Evolutionary conservation across 805 yeast genomes (phyloP), one percentile per base, ranked within the genome.

Genomic region (Candida vartiovaarae): DNA sequence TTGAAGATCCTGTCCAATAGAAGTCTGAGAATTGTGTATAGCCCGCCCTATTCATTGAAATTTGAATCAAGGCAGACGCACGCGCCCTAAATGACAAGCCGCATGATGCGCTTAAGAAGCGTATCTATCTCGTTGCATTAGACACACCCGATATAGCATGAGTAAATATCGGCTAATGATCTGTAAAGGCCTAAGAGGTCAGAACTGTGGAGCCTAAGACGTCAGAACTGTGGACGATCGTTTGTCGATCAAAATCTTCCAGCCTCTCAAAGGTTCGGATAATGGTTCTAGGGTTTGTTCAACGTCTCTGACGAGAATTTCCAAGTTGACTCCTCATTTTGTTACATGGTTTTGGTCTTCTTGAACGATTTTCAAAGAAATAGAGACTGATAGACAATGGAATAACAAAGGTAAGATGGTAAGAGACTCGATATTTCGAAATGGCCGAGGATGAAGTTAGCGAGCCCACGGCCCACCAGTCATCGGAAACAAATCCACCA

Each of bases 311-410:
- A 62, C 61, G 36, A 62, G 49, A 4, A 51, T 30, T 20, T 39
- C 55, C 25, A 74, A 62, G 53, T 74, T 75, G 35, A 67, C 70
- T 42, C 73, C 67, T 15, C 20, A 15, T 49, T 42, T 3, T 72
- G 60, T 36, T 53, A 55, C 46, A 65, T 48, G 36, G 62, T 50
- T 40, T 48, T 60, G 3, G 68, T 62, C 42, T 45, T 54, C 50
- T 61, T 63, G 47, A 53, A 45, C 10, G 64, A 8, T 36, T 65
- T 65, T 65, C 67, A 67, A 45, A 51, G 9, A 54, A 32, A 40
- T 48, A 63, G 35, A 67, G 45, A 4, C 51, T 55, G 15, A 55
- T n/a, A 35, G 58, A 41, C 40, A 66, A 48, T 10, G 67, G 65
- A 9, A 51, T 26, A 15, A 43, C 43, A 11, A 51, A 43, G 20